phyloP scores from a whole-genome alignment of 805 yeast species.

The Candida andamanensis region DNA sequence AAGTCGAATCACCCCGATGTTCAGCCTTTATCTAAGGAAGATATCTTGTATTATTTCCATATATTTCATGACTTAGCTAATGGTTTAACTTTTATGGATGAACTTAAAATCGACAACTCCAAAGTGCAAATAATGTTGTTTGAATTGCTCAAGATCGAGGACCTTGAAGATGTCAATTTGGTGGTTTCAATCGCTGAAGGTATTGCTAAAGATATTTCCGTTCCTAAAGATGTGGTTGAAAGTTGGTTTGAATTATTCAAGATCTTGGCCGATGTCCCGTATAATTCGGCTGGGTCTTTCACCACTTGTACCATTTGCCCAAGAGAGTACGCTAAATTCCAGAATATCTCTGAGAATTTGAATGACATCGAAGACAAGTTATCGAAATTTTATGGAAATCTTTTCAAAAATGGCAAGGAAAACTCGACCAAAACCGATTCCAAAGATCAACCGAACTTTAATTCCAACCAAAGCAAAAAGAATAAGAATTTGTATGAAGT shows the following conservation, averaged over 20 bases:
- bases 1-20: conserved; percentile 14
- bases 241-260: conserved; percentile 30
- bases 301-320: conserved; percentile 26
- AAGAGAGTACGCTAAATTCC: conserved; percentile 16
- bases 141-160: conserved; percentile 9
- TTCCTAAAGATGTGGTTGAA: conserved; percentile 13
- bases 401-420: conserved; percentile 5
- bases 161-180: conserved; percentile 8
- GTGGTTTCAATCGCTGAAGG: conserved; percentile 3
- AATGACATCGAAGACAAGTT: conserved; percentile 9
- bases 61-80: conserved; percentile 27
- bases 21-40: conserved; percentile 19
- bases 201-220: conserved; percentile 7
- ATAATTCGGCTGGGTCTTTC: conserved; percentile 14
- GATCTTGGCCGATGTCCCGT: conserved; percentile 21
- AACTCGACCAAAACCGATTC: conserved; percentile 4
- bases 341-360: conserved; percentile 7
- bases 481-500: conserved; percentile 8
- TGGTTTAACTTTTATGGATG: conserved; percentile 20
- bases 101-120: conserved; percentile 21
- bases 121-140: conserved; percentile 21
- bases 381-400: conserved; percentile 7
- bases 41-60: conserved; percentile 22
- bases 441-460: conserved; percentile 5
- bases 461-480: conserved; percentile 11